phyloP scores from a whole-genome alignment of 495 filamentous ascomycete genomes.

The Polyplosphaeria fusca region DNA sequence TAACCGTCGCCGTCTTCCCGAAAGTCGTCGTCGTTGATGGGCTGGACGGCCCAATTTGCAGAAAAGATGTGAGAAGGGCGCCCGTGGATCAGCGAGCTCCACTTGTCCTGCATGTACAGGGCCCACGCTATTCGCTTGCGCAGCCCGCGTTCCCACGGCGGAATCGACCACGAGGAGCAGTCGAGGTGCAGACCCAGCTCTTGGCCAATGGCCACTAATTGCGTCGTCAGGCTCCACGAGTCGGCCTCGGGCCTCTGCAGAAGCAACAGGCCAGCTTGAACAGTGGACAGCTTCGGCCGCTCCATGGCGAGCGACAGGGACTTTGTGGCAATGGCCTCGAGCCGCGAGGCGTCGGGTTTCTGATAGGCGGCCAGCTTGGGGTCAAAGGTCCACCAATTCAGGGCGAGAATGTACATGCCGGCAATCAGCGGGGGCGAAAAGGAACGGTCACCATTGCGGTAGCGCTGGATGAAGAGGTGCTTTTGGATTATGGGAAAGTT shows the following conservation, averaged over 20 bases:
- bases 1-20: constrained; percentile 51
- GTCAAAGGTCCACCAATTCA: constrained; percentile 84
- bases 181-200: constrained; percentile 85
- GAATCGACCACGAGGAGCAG: constrained; percentile 83
- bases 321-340: constrained; percentile 74
- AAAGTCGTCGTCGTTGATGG: constrained; percentile 67
- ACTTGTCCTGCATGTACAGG: constrained; percentile 90
- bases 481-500: constrained; percentile 89
- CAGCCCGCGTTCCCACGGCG: constrained; percentile 78
- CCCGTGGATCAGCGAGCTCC: constrained; percentile 82
- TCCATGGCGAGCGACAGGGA: constrained; percentile 74
- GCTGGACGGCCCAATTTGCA: constrained; percentile 78
- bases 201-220: constrained; percentile 75
- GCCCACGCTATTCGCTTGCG: constrained; percentile 86
- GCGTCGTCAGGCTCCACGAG: constrained; percentile 81
- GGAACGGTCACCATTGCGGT: constrained; percentile 68
- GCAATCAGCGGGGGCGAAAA: constrained; percentile 82
- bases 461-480: constrained; percentile 79
- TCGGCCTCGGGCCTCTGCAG: constrained; percentile 85
- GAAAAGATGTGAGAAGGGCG: constrained; percentile 78
- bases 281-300: constrained; percentile 83
- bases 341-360: constrained; percentile 67
- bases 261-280: constrained; percentile 86
- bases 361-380: constrained; percentile 60
- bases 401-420: constrained; percentile 83